Evolutionary conservation across 2,329 filamentous ascomycete species (phyloP), one percentile per base, ranked within the genome.

Genomic region (Cryphonectria parasitica): DNA sequence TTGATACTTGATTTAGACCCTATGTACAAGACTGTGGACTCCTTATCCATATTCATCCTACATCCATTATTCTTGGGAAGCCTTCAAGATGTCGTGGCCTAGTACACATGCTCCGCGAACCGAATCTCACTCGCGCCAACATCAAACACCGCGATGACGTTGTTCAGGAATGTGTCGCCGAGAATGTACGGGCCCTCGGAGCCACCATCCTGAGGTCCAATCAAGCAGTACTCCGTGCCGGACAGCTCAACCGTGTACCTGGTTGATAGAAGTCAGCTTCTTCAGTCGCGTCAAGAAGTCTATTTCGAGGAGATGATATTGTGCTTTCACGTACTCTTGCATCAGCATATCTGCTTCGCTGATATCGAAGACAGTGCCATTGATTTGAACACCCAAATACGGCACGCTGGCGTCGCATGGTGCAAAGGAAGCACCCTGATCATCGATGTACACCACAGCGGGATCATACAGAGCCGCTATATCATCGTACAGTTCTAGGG

Each of bases 361-460:
- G 34, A 72, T 70, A 15, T 41, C 45, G 43, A 72, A 68, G 31
- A 66, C 65, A 3, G 62, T 66, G 25, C 68, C 68, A 17, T 68
- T 65, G 31, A 70, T 70, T 7, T 61, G 41, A 36, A 72, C 49
- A 3, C 64, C 64, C 4, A 72, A 28, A 2, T 28, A 41, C 6
- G 70, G 68, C 7, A 78, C 71, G 11, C 73, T 77, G 25, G 77
- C 77, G 67, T 77, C 76, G 75, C 78, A 79, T 2, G 69, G 74
- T 1, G 77, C 77, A 36, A 74, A 78, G 58, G 72, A 75, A 7
- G 75, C 72, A 19, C 73, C 75, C 3, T 73, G 71, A 1, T 66
- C 64, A 28, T 68, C 69, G 39, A 75, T 67, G 56, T 74, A 76
- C 28, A 72, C 34, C 1, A 76, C 75, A 0, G 75, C 74, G 0